Evolutionary conservation across 2,329 filamentous ascomycete genomes (phyloP).

Genomic region (Scedosporium dehoogii): DNA sequence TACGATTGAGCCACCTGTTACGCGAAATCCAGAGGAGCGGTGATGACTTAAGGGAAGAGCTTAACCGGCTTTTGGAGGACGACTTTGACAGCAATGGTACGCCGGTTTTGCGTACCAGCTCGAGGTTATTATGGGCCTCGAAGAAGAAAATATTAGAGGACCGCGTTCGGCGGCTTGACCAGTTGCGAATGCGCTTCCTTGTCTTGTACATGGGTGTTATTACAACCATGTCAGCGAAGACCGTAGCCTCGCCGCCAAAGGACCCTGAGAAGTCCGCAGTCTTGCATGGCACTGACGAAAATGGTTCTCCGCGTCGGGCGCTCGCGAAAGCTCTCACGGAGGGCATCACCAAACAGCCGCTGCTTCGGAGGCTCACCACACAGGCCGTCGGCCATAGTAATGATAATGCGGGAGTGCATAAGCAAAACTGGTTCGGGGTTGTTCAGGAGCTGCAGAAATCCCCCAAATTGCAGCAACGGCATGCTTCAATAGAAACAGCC

Average conservation of each 20-base stretch:
- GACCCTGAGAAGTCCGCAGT: slow-evolving; percentile 3
- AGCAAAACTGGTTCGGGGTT: slow-evolving; percentile 49
- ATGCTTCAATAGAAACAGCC: slow-evolving; percentile 50
- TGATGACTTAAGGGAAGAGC: slow-evolving; percentile 51
- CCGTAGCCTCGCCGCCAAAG: slow-evolving; percentile 13
- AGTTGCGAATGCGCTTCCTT: slow-evolving; percentile 54
- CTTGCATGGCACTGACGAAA: slow-evolving; percentile 16
- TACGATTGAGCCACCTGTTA: slow-evolving; percentile 46
- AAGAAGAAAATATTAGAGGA: slow-evolving; percentile 45
- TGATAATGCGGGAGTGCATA: slow-evolving; percentile 34
- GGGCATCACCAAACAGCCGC: slow-evolving; percentile 33
- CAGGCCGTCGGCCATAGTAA: slow-evolving; percentile 44
- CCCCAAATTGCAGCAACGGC: slow-evolving; percentile 49
- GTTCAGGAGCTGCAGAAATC: slow-evolving; percentile 53
- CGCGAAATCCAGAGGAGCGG: slow-evolving; percentile 52
- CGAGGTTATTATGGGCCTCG: slow-evolving; percentile 48
- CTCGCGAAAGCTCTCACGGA: slow-evolving; percentile 33
- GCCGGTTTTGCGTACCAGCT: slow-evolving; percentile 32
- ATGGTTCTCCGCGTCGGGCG: slow-evolving; percentile 12
- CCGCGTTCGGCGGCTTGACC: slow-evolving; percentile 46
- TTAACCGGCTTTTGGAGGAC: slow-evolving; percentile 40
- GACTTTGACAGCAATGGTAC: slow-evolving; percentile 23
- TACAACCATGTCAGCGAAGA: slow-evolving; percentile 11
- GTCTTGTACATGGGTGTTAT: slow-evolving; percentile 55
- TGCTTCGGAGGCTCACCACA: slow-evolving; percentile 42